Conservation (phyloP, 805 yeast species). For the Starmerella apis region DNA sequence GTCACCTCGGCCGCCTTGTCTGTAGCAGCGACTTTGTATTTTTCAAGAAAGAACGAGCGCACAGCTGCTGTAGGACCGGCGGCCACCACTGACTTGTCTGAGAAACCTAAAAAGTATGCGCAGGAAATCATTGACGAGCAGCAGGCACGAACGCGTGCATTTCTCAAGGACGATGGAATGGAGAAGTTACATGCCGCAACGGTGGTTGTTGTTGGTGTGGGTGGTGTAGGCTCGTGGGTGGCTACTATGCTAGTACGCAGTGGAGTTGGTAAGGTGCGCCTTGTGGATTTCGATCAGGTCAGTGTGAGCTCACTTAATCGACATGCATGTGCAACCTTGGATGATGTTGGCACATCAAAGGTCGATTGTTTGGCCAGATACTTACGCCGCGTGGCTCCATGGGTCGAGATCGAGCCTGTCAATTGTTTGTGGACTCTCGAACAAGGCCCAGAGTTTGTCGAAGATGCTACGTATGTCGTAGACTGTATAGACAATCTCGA, state of each 20-base stretch:
- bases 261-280: constrained; percentile 67
- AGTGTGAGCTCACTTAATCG: constrained; percentile 83
- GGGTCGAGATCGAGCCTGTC: constrained; percentile 71
- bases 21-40: constrained; percentile 1
- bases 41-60: not conserved
- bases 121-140: constrained; percentile 81
- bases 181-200: constrained; percentile 55
- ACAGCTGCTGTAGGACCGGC: not conserved
- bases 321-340: constrained; percentile 85
- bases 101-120: constrained; percentile 32
- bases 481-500: constrained; percentile 97
- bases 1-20: constrained; percentile 9
- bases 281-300: constrained; percentile 94
- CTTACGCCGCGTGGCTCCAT: constrained; percentile 73
- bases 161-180: constrained; percentile 80
- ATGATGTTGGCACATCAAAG: constrained; percentile 87
- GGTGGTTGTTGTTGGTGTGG: constrained; percentile 81
- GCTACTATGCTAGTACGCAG: constrained; percentile 83
- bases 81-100: too few relatives aligned
- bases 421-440: constrained; percentile 63
- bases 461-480: constrained; percentile 65
- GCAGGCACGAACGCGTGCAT: constrained; percentile 86
- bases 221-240: constrained; percentile 98
- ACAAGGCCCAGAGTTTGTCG: constrained; percentile 51
- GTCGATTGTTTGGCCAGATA: constrained; percentile 70